Base-by-base conservation (phyloP, 2,329 filamentous ascomycete species). In the Fonsecaea erecta region DNA sequence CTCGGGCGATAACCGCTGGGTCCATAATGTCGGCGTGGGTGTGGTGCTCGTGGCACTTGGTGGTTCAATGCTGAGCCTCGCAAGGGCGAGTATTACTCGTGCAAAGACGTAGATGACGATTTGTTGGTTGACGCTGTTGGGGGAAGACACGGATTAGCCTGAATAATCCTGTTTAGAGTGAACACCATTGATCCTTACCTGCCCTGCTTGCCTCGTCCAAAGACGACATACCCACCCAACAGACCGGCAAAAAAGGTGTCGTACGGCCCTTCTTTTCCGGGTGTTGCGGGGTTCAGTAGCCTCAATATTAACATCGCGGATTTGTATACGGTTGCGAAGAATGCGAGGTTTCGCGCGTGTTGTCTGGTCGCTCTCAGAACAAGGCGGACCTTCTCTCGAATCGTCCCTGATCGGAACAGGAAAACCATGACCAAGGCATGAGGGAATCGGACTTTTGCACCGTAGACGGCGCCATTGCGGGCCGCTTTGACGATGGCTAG, bases 81-180 rank as follows among this genome's bases (percentile, higher is more conserved):
- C 95, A 26, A 96, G 80, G 8, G 91, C 92, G 35, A 99, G 86
- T 66, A 90, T 85, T 16, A 97, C 95, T 70, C 95, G 88, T 54
- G 95, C 95, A 75, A 97, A 97, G 68, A 99, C 91, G 82, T 99
- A 99, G 73, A 98, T 91, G 77, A 97, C 93, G 76, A 99, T 99
- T 83, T 99, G 69, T 53, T 69, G 62, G 43, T 68, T 67, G 62
- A 72, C 65, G 55, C 65, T 68, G 35, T n/a, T 30, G 48, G 0
- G 0, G 14, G 52, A 24, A 30, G 46, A 52, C 24, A 53, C 8
- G 6, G 1, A 16, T 58, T 63, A 70, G 60, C 21, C 28, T 37
- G 11, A 5, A 32, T 7, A 21, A 16, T 1, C 34, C 55, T 21
- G 55, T 7, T 74, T 79, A 77, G 76, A 80, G 94, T 82, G 80